phyloP scores from a whole-genome alignment of 306 rosid genomes.

The Prunus armeniaca region DNA sequence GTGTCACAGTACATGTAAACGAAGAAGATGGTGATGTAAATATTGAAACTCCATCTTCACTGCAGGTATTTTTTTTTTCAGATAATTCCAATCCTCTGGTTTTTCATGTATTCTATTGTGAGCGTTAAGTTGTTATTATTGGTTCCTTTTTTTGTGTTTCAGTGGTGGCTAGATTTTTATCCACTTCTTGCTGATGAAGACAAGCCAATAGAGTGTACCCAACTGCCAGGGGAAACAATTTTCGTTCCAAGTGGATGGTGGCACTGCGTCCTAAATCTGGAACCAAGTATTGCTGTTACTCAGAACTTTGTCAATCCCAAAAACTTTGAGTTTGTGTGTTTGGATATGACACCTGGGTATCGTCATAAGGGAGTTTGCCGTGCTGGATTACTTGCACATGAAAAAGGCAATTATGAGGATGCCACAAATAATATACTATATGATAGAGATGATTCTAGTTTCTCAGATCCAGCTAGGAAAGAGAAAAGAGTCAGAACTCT shows the following conservation, averaged over 20 bases:
- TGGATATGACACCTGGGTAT: constrained; percentile 99
- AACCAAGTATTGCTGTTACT: constrained; percentile 88
- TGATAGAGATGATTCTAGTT: constrained; percentile 27
- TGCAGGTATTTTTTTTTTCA: constrained; percentile 59
- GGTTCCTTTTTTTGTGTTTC: constrained; percentile 22
- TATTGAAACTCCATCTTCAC: constrained; percentile 78
- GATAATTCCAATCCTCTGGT: constrained; percentile 14
- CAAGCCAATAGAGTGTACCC: constrained; percentile 97
- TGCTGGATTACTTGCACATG: constrained; percentile 91
- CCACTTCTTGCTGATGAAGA: constrained; percentile 98
- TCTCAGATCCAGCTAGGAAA: constrained; percentile 57
- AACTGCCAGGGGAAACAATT: constrained; percentile 94
- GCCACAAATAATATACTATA: constrained; percentile 29
- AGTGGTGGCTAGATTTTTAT: constrained; percentile 99
- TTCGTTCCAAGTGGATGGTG: constrained; percentile 99
- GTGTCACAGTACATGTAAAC: constrained; percentile 90
- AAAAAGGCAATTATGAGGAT: constrained; percentile 53
- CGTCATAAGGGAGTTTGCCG: constrained; percentile 96
- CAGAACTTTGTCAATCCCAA: constrained; percentile 85
- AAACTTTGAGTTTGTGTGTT: constrained; percentile 91
- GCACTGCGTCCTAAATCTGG: constrained; percentile 96
- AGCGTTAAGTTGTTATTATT: constrained; percentile 15
- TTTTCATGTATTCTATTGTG: constrained; percentile 12
- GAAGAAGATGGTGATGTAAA: constrained; percentile 95
- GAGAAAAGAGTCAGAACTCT: constrained; percentile 62